Conservation (phyloP, 2,329 filamentous ascomycete species). For the Mollisia scopiformis region DNA sequence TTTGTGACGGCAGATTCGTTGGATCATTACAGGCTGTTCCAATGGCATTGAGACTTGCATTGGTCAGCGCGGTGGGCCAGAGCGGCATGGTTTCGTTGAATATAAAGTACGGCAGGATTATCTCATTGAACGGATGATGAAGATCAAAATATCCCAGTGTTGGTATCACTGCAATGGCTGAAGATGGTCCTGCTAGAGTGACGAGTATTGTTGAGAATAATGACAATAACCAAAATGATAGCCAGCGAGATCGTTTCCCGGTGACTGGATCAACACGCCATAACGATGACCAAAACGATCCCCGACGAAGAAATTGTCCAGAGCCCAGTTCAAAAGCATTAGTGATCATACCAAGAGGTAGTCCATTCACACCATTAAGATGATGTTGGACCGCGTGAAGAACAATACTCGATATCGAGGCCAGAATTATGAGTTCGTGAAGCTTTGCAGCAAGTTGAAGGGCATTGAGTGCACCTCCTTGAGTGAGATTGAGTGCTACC, state of each 20-base stretch:
- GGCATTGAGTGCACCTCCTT: slow-evolving; percentile 2
- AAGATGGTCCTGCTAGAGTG: slow-evolving; percentile 3
- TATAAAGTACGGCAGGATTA: neutral
- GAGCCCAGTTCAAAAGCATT: slow-evolving; percentile 6
- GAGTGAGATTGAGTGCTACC: neutral
- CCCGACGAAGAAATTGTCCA: neutral
- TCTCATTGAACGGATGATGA: neutral
- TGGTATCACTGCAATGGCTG: slow-evolving; percentile 5
- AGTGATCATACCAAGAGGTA: slow-evolving; percentile 7
- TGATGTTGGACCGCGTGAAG: slow-evolving; percentile 2
- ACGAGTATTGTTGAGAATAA: slow-evolving; percentile 2
- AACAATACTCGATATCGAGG: slow-evolving; percentile 1
- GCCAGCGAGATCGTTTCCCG: neutral
- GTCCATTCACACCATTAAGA: neutral
- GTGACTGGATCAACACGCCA: neutral
- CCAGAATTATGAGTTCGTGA: slow-evolving; percentile 5
- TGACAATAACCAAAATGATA: slow-evolving; percentile 3
- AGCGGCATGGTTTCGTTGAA: neutral
- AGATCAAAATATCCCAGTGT: slow-evolving; percentile 5
- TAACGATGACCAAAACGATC: slow-evolving; percentile 1
- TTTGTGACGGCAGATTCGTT: neutral
- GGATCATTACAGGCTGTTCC: neutral
- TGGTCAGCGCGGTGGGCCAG: neutral
- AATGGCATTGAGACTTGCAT: neutral
- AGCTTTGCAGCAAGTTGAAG: slow-evolving; percentile 5